Conservation (phyloP, 2,329 filamentous ascomycete genomes). For the Xylaria sp. region DNA sequence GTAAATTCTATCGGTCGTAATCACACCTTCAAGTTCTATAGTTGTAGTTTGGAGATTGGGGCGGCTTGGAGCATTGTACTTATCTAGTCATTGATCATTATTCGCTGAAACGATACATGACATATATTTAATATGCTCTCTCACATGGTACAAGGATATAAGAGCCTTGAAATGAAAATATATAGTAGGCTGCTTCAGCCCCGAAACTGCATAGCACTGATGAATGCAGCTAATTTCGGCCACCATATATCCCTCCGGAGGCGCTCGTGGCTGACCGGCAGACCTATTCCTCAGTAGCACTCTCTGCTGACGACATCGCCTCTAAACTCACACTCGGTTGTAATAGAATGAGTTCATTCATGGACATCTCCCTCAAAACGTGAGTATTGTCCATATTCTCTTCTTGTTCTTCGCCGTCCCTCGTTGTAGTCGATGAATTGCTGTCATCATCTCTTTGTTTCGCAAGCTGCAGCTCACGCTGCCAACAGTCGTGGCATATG, state of each 20-base stretch:
- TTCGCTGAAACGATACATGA: not conserved
- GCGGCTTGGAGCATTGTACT: not conserved
- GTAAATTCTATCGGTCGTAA: slow-evolving; percentile 1
- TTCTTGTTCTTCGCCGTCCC: not conserved
- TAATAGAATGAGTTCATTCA: slow-evolving; percentile 21
- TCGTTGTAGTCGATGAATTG: not conserved
- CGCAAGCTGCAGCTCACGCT: slow-evolving; percentile 6
- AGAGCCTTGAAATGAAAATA: not conserved
- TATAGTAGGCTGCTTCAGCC: not conserved
- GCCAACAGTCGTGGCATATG: slow-evolving; percentile 42
- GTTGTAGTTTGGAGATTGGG: not conserved
- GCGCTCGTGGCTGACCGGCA: not conserved
- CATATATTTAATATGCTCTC: not conserved
- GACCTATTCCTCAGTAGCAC: not conserved
- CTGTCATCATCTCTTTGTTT: slow-evolving; percentile 3
- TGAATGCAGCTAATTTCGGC: slow-evolving; percentile 4
- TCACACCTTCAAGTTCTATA: slow-evolving; percentile 5
- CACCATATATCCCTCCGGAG: not conserved
- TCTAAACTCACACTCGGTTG: slow-evolving; percentile 1
- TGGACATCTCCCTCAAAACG: slow-evolving; percentile 23
- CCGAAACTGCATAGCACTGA: slow-evolving; percentile 1
- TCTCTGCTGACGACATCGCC: slow-evolving; percentile 4
- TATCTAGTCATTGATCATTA: not conserved
- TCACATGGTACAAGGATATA: not conserved
- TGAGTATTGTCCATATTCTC: not conserved